Conservation (phyloP, 441 rosid genomes). For the Erysimum pusillum region DNA sequence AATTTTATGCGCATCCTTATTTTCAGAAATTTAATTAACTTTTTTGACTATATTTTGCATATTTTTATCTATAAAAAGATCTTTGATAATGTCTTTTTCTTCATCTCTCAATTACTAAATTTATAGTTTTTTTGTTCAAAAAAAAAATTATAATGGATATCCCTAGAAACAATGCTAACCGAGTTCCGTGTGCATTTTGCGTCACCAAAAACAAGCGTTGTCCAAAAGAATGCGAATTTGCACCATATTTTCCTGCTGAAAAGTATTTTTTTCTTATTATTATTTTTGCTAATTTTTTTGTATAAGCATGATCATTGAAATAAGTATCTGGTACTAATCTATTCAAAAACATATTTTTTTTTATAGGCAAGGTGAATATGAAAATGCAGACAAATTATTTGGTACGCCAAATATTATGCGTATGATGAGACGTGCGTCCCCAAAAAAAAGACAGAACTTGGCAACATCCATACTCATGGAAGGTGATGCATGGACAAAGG, state of each 20-base stretch:
- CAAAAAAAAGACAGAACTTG: neutral
- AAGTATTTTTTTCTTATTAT: neutral
- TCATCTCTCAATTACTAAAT: neutral
- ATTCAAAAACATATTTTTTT: too few species aligned
- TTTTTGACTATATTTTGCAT: neutral
- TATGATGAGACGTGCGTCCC: neutral
- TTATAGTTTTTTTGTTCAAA: neutral
- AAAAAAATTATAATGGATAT: neutral
- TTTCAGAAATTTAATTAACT: neutral
- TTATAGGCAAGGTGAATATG: neutral
- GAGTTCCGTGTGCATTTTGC: neutral
- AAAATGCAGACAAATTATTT: slow-evolving; percentile 4
- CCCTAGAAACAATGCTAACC: neutral
- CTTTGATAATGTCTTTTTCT: neutral
- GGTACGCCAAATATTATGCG: neutral
- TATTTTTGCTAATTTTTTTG: neutral
- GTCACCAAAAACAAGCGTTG: neutral
- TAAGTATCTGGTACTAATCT: too few species aligned
- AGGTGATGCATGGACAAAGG: neutral
- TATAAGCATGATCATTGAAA: neutral
- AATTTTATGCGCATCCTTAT: neutral
- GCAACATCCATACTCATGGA: slow-evolving; percentile 8
- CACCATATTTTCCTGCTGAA: neutral
- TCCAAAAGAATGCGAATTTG: neutral
- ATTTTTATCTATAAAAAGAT: neutral